Evolutionary conservation across 352 stramenopile species (phyloP).

Genomic region (Phytophthora macrochlamydospora): DNA sequence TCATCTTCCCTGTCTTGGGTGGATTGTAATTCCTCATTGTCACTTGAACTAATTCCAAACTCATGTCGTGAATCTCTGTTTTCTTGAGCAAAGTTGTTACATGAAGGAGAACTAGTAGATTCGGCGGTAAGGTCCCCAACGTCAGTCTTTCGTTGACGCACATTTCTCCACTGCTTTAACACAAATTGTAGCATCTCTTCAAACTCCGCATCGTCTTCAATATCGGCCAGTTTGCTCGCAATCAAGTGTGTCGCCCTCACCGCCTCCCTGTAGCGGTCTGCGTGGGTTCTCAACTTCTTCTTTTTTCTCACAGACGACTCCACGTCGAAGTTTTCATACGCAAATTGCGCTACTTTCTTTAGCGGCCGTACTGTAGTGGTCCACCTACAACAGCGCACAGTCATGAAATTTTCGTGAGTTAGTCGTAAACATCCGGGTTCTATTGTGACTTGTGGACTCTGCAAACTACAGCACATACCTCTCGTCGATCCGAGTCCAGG

Average conservation of each 20-base stretch:
- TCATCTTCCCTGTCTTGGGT: neutral
- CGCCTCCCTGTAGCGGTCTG: conserved; percentile 25
- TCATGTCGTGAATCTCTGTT: too few species aligned
- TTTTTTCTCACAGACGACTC: neutral
- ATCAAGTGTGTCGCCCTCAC: conserved; percentile 19
- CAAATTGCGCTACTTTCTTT: neutral
- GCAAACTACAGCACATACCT: neutral
- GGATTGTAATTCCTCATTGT: neutral
- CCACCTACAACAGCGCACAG: neutral
- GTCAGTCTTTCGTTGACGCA: neutral
- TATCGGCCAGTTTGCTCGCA: conserved; percentile 23
- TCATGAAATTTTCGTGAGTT: neutral
- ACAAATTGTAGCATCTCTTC: conserved; percentile 15
- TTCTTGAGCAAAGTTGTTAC: too few species aligned
- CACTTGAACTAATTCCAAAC: too few species aligned
- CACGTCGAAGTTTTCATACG: neutral
- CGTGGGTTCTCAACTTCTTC: neutral
- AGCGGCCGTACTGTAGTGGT: neutral
- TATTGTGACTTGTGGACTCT: neutral
- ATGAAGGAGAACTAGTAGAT: neutral
- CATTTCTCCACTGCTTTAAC: conserved; percentile 16
- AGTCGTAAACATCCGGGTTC: neutral
- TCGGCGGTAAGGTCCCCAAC: neutral
- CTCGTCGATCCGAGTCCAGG: conserved; percentile 5
- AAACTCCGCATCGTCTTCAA: conserved; percentile 19